These are phyloP conservation scores for Trypanosoma melophagium DNA, from an alignment of 208 protist genomes.

Conservation along the genomic window DNA sequence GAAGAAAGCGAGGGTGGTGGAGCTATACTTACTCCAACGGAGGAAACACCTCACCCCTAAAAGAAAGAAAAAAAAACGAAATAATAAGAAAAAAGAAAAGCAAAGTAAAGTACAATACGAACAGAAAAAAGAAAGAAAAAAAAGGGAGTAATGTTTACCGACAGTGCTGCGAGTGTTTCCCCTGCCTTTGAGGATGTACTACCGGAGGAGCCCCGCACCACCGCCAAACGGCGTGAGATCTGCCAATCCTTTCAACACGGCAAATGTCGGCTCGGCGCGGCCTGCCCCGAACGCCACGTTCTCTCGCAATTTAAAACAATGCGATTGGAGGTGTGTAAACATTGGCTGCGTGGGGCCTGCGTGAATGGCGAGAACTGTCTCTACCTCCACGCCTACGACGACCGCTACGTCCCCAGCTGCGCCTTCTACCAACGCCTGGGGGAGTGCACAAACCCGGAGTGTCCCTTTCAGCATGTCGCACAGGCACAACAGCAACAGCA, in stretches of 20 bases:
- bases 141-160: slow-evolving; percentile 49
- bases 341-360: slow-evolving; percentile 96
- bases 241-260: slow-evolving; percentile 95
- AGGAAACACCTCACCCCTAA: too few species aligned
- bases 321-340: slow-evolving; percentile 94
- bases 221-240: slow-evolving; percentile 83
- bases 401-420: slow-evolving; percentile 94
- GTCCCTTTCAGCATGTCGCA: slow-evolving; percentile 92
- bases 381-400: slow-evolving; percentile 95
- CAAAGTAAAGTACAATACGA: neutral
- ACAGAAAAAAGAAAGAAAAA: too few species aligned
- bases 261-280: slow-evolving; percentile 91
- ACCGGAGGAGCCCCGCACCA: slow-evolving; percentile 59
- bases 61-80: too few species aligned
- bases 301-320: slow-evolving; percentile 64
- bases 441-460: slow-evolving; percentile 96
- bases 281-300: slow-evolving; percentile 94
- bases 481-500: slow-evolving; percentile 69
- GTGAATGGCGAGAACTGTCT: slow-evolving; percentile 96
- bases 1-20: too few species aligned
- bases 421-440: slow-evolving; percentile 95
- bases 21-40: too few species aligned
- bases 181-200: slow-evolving; percentile 81
- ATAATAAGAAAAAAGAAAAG: neutral
- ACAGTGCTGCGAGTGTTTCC: slow-evolving; percentile 55